phyloP scores from a whole-genome alignment of 768 basidiomycete genomes.

The Hortiboletus campestris region DNA sequence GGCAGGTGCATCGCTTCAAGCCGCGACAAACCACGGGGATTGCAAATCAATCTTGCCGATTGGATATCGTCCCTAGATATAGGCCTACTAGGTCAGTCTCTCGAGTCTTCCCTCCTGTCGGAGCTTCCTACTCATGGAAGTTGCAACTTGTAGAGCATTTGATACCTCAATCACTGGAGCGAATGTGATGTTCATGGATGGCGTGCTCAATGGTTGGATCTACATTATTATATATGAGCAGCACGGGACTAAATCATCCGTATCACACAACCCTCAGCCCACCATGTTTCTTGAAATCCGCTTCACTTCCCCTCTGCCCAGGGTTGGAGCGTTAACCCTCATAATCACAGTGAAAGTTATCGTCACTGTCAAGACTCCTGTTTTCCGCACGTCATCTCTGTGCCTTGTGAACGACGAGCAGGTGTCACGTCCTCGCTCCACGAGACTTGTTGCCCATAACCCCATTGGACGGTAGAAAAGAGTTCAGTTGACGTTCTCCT shows the following conservation, averaged over 20 bases:
- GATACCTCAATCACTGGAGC: background rate
- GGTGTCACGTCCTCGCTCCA: constrained; percentile 11
- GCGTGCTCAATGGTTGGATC: background rate
- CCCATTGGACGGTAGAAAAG: constrained; percentile 31
- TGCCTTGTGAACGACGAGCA: constrained; percentile 17
- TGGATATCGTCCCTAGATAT: background rate
- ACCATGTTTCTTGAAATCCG: constrained; percentile 12
- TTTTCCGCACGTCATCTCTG: constrained; percentile 9
- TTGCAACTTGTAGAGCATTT: background rate
- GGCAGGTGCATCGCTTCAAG: constrained; percentile 5
- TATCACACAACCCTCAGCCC: constrained; percentile 29
- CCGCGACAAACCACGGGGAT: background rate
- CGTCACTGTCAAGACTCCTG: constrained; percentile 1
- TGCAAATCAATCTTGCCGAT: background rate
- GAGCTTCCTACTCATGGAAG: constrained; percentile 4
- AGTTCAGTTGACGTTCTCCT: constrained; percentile 1
- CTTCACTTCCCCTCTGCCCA: constrained; percentile 29
- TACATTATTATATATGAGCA: background rate
- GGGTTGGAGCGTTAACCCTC: constrained; percentile 17
- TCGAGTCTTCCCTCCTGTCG: background rate
- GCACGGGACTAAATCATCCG: constrained; percentile 13
- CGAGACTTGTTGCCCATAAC: constrained; percentile 30
- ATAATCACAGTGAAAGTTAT: constrained; percentile 3
- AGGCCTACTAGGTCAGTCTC: constrained; percentile 5
- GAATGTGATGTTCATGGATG: background rate